phyloP scores from a whole-genome alignment of 495 filamentous ascomycete genomes.

The Extremus antarcticus region DNA sequence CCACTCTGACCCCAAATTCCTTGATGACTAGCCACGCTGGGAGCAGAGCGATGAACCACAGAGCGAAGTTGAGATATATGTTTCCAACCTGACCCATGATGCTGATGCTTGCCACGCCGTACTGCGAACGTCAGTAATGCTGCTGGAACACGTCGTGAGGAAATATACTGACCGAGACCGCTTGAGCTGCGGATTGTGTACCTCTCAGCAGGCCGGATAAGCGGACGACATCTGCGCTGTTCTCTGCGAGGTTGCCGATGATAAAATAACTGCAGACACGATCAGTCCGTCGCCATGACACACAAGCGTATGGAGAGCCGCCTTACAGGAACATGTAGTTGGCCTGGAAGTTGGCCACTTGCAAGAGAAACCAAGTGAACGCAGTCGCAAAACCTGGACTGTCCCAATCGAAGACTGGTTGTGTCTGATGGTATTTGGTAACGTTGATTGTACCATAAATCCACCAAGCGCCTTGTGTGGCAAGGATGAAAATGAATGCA shows the following conservation, averaged over 20 bases:
- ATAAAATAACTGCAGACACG: constrained; percentile 54
- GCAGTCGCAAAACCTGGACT: constrained; percentile 44
- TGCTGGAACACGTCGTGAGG: too few relatives aligned
- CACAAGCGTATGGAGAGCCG: too few relatives aligned
- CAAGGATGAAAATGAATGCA: constrained; percentile 37
- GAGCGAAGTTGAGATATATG: constrained; percentile 51
- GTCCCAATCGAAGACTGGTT: constrained; percentile 48
- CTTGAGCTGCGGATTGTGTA: constrained; percentile 52
- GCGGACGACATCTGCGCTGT: constrained; percentile 48
- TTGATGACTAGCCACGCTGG: constrained; percentile 51
- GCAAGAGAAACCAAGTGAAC: constrained; percentile 48
- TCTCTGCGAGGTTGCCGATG: constrained; percentile 45
- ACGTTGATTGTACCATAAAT: constrained; percentile 48
- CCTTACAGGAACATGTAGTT: constrained; percentile 54
- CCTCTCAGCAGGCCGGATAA: constrained; percentile 49
- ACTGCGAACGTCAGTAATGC: constrained; percentile 25
- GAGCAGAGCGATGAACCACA: constrained; percentile 46
- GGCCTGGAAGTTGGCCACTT: constrained; percentile 49
- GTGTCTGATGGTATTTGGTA: constrained; percentile 39
- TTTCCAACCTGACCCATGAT: constrained; percentile 49
- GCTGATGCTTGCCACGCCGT: constrained; percentile 44
- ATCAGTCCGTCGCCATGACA: too few relatives aligned
- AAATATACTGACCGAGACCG: constrained; percentile 41
- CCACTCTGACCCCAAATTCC: constrained; percentile 36
- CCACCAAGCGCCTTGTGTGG: constrained; percentile 50